Conservation (phyloP, 345 rosid genomes). For the Camelina neglecta region DNA sequence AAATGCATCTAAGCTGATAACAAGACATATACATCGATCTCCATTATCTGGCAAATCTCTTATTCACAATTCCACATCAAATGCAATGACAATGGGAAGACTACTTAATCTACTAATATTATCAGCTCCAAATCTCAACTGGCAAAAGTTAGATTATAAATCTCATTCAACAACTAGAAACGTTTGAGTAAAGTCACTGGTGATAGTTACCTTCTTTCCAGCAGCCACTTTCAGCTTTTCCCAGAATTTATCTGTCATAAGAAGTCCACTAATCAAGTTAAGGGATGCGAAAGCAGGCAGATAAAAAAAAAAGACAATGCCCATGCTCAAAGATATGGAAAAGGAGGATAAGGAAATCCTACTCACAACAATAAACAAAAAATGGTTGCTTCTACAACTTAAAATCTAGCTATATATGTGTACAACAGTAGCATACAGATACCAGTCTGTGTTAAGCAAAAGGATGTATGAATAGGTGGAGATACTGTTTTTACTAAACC, state of each 20-base stretch:
- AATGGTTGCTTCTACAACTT: conserved; percentile 1
- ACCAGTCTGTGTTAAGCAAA: not conserved
- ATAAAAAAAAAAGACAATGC: not conserved
- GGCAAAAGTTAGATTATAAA: not conserved
- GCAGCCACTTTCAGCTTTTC: conserved; percentile 69
- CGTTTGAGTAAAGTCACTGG: not conserved
- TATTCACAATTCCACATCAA: not conserved
- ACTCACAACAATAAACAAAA: not conserved
- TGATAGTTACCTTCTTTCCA: conserved; percentile 63
- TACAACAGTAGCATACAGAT: not conserved
- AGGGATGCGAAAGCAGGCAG: not conserved
- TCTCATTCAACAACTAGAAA: conserved; percentile 22
- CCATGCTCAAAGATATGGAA: not conserved
- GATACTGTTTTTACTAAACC: not conserved
- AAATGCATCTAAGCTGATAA: conserved; percentile 2
- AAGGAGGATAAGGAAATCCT: not conserved
- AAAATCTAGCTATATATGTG: not conserved
- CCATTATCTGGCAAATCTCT: not conserved
- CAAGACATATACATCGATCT: conserved; percentile 8
- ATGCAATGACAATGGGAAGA: not conserved
- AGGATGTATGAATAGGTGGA: conserved; percentile 6
- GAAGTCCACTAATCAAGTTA: conserved; percentile 21
- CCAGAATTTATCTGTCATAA: conserved; percentile 77
- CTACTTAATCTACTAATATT: not conserved
- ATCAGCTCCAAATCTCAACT: not conserved